Percentiles rank a stretch among this genome's conserved stretches.
Evolutionary conservation across 805 yeast genomes (phyloP).

Genomic region (Hanseniaspora singularis): DNA sequence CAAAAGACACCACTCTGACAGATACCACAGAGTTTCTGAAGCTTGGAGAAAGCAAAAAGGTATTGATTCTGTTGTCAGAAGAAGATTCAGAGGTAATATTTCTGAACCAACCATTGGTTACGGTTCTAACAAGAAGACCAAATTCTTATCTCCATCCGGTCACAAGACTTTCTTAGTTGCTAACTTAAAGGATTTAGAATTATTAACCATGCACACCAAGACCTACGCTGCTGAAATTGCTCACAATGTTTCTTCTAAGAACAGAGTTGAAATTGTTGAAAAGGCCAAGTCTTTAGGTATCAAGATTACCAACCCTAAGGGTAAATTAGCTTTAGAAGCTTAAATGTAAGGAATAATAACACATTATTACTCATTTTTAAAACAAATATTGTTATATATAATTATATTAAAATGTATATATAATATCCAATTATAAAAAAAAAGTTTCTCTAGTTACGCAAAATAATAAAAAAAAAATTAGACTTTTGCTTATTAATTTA

Average conservation of each 20-base stretch:
- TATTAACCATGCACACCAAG: conserved; percentile 91
- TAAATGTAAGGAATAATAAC: conserved; percentile 32
- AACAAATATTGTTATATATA: too few relatives aligned
- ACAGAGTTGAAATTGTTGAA: conserved; percentile 91
- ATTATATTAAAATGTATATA: too few relatives aligned
- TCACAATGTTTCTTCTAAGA: conserved; percentile 94
- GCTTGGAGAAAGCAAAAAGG: conserved; percentile 99
- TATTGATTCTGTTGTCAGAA: conserved; percentile 99
- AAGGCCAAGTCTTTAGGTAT: conserved; percentile 97
- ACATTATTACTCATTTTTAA: conserved; percentile 2
- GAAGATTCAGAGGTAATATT: conserved; percentile 99
- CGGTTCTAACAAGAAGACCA: conserved; percentile 99
- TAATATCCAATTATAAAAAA: too few relatives aligned
- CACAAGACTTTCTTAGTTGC: conserved; percentile 93
- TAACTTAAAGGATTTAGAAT: conserved; percentile 88
- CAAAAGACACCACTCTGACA: conserved; percentile 99
- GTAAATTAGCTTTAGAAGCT: conserved; percentile 96
- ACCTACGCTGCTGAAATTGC: conserved; percentile 99
- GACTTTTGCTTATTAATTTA: too few relatives aligned
- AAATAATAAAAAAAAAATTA: too few relatives aligned
- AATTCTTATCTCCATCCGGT: conserved; percentile 91
- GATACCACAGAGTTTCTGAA: conserved; percentile 95
- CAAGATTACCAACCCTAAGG: conserved; percentile 98
- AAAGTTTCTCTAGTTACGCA: too few relatives aligned
- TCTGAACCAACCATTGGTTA: conserved; percentile 99